phyloP scores from a whole-genome alignment of 306 rosid species.

The Cicer arietinum region DNA sequence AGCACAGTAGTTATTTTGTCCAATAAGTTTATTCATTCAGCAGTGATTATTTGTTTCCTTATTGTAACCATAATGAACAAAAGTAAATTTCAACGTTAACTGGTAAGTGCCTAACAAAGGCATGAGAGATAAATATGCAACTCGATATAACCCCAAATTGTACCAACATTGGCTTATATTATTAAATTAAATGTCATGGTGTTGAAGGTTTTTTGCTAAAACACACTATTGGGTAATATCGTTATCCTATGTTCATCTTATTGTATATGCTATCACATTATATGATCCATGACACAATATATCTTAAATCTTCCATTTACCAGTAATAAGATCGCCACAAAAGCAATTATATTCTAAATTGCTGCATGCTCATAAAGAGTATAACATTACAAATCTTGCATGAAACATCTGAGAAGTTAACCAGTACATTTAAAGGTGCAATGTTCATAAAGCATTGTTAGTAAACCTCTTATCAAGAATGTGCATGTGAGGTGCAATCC shows the following conservation, averaged over 20 bases:
- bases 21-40: constrained; percentile 14
- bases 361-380: too few relatives aligned
- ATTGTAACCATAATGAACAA: constrained; percentile 4
- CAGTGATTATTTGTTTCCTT: constrained; percentile 18
- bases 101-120: constrained; percentile 31
- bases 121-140: background rate
- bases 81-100: background rate
- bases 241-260: background rate
- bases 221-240: background rate
- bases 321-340: background rate
- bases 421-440: too few relatives aligned
- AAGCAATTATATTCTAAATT: too few relatives aligned
- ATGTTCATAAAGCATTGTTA: too few relatives aligned
- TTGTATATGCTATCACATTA: background rate
- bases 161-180: constrained; percentile 15
- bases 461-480: too few relatives aligned
- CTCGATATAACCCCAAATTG: constrained; percentile 6
- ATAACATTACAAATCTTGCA: too few relatives aligned
- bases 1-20: background rate
- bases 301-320: constrained; percentile 2
- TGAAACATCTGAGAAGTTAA: too few relatives aligned
- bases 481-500: too few relatives aligned
- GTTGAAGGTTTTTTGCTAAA: background rate
- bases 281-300: constrained; percentile 6
- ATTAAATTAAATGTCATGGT: background rate